Evolutionary conservation across 2,329 filamentous ascomycete species (phyloP).

Genomic region (Pseudogymnoascus sp.): DNA sequence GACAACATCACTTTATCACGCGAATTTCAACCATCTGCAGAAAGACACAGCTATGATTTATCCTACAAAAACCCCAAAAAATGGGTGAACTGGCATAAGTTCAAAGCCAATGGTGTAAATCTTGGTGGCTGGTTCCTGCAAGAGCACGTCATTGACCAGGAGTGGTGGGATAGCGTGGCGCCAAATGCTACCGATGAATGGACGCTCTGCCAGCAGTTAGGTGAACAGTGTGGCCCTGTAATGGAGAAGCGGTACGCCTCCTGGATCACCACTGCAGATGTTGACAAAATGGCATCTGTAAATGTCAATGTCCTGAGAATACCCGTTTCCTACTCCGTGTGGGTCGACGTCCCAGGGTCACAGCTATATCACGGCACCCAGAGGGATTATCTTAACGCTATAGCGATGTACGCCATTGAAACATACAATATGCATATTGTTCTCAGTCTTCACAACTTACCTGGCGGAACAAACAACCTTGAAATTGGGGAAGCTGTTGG

Average conservation of each 20-base stretch:
- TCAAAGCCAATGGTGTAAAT: constrained; percentile 20
- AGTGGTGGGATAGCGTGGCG: constrained; percentile 30
- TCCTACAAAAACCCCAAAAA: background rate
- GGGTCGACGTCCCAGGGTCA: constrained; percentile 29
- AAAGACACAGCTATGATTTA: background rate
- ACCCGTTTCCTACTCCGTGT: constrained; percentile 31
- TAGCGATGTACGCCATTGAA: constrained; percentile 29
- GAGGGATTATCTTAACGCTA: constrained; percentile 22
- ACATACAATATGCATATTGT: constrained; percentile 30
- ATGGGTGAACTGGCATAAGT: constrained; percentile 16
- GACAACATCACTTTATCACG: background rate
- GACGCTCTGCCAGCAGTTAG: constrained; percentile 27
- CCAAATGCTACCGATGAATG: constrained; percentile 27
- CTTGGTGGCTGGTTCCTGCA: constrained; percentile 30
- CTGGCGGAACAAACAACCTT: constrained; percentile 20
- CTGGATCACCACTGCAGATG: constrained; percentile 25
- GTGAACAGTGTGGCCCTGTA: constrained; percentile 23
- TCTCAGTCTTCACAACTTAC: constrained; percentile 24
- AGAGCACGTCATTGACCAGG: constrained; percentile 24
- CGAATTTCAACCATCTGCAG: background rate
- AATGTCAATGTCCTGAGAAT: constrained; percentile 30
- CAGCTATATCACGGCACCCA: constrained; percentile 29
- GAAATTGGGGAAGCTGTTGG: constrained; percentile 27
- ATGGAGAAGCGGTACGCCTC: constrained; percentile 26
- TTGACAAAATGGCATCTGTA: constrained; percentile 27